A percentile compares a stretch with the other conserved stretches of the same genome.
phyloP scores from a whole-genome alignment of 2,329 filamentous ascomycete genomes.

The Paecilomyces dactylethromorphus region DNA sequence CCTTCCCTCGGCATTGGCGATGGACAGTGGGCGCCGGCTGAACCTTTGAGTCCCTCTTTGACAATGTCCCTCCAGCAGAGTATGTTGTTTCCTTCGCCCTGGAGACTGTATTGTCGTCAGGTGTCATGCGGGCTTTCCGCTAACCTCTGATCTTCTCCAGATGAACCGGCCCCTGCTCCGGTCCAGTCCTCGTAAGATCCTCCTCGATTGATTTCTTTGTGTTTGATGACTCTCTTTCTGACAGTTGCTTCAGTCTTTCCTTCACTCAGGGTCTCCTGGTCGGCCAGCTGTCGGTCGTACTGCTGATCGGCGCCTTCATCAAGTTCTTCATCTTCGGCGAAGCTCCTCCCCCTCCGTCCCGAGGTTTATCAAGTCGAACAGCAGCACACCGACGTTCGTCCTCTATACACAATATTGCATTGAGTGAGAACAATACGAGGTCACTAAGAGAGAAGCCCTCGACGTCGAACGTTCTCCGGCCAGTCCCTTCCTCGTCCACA shows the following conservation, averaged over 20 bases:
- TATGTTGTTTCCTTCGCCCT: conserved; percentile 1
- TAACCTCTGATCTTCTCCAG: conserved; percentile 1
- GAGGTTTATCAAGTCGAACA: conserved; percentile 67
- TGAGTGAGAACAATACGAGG: conserved; percentile 37
- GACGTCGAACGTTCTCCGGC: conserved; percentile 65
- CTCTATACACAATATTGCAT: conserved; percentile 45
- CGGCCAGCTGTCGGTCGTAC: conserved; percentile 84
- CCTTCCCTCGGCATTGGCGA: background rate
- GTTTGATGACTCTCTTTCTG: background rate
- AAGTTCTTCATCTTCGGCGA: conserved; percentile 99
- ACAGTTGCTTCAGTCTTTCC: conserved; percentile 54
- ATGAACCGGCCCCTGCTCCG: conserved; percentile 8
- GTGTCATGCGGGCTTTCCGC: background rate
- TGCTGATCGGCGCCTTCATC: conserved; percentile 90
- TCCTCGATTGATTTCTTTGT: background rate
- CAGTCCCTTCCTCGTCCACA: conserved; percentile 73
- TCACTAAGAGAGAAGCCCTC: conserved; percentile 40
- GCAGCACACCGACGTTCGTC: conserved; percentile 72
- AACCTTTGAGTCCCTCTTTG: conserved; percentile 5
- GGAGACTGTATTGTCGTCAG: background rate
- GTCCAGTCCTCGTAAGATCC: conserved; percentile 10
- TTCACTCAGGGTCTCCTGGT: conserved; percentile 92
- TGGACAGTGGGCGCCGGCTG: conserved; percentile 8
- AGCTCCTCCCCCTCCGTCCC: conserved; percentile 73
- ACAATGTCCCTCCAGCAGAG: conserved; percentile 13